A percentile compares a stretch with the other conserved stretches of the same genome.
Evolutionary conservation across 257 asterid species (phyloP).

Genomic region (Solanum boliviense): DNA sequence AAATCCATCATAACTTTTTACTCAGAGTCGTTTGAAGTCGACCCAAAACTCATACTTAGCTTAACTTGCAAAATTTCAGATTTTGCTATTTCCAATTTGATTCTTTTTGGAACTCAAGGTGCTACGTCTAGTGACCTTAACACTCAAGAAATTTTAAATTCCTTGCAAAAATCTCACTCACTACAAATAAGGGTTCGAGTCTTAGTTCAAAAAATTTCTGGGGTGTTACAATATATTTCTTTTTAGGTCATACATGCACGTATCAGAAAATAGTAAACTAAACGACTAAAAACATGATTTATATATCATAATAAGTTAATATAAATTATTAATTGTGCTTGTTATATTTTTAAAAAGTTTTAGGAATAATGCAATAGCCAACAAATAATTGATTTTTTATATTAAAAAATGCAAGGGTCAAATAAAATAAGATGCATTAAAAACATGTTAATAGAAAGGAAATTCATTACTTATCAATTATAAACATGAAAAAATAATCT

Average conservation of each 20-base stretch:
- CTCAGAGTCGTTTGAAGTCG: no score
- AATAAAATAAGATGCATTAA: not conserved
- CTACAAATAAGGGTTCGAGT: no score
- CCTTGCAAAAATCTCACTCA: no score
- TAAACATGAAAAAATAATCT: not conserved
- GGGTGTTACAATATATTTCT: no score
- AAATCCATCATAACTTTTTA: no score
- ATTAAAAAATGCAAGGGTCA: not conserved
- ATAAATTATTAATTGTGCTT: not conserved
- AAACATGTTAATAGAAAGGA: not conserved
- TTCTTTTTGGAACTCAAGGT: no score
- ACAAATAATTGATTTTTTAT: not conserved
- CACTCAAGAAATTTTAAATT: no score
- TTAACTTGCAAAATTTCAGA: no score
- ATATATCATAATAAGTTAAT: not conserved
- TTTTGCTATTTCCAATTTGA: no score
- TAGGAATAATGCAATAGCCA: not conserved
- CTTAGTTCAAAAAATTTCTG: no score
- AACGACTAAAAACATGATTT: not conserved
- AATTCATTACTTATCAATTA: not conserved
- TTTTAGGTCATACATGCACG: not conserved
- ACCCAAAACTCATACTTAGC: no score
- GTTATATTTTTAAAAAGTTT: not conserved
- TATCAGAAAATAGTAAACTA: not conserved
- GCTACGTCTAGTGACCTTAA: no score